A percentile compares a stretch with the other conserved stretches of the same genome.
phyloP scores from a whole-genome alignment of 371 early-diverging fungal species.

The Rhizomucor miehei region DNA sequence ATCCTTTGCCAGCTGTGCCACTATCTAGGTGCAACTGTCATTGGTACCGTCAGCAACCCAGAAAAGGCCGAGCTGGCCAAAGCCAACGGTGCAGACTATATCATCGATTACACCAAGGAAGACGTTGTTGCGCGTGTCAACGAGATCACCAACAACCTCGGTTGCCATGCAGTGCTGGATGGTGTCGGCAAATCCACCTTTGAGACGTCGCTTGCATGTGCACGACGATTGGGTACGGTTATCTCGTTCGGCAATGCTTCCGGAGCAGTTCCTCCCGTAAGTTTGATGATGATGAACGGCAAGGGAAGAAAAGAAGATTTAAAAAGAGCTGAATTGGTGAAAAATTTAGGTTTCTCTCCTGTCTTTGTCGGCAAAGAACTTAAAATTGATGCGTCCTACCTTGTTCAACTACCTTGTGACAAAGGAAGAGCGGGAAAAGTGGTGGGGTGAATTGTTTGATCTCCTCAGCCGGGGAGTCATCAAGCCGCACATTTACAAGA shows the following conservation, averaged over 20 bases:
- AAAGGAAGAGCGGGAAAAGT: constrained; percentile 66
- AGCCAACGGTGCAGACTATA: constrained; percentile 75
- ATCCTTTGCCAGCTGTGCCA: constrained; percentile 76
- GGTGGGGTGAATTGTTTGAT: constrained; percentile 58
- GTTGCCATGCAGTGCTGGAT: constrained; percentile 87
- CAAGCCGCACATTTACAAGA: constrained; percentile 67
- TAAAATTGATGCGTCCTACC: constrained; percentile 77
- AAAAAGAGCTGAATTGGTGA: background rate
- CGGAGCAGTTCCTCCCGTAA: constrained; percentile 76
- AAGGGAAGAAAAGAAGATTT: background rate
- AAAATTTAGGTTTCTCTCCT: constrained; percentile 50
- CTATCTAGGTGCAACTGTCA: constrained; percentile 81
- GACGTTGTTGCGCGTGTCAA: constrained; percentile 67
- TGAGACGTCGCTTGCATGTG: constrained; percentile 66
- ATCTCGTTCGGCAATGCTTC: constrained; percentile 94
- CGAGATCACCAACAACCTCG: constrained; percentile 72
- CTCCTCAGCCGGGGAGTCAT: constrained; percentile 55
- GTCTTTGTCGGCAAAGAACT: constrained; percentile 65
- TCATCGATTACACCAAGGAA: constrained; percentile 72
- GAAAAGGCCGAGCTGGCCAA: constrained; percentile 79
- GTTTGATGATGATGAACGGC: background rate
- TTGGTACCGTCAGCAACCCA: constrained; percentile 83
- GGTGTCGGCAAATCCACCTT: constrained; percentile 92
- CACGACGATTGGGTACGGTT: constrained; percentile 78
- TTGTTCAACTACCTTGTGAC: constrained; percentile 72